Base-by-base conservation (phyloP, 1,284 basidiomycete genomes). In the Megacollybia platyphylla region DNA sequence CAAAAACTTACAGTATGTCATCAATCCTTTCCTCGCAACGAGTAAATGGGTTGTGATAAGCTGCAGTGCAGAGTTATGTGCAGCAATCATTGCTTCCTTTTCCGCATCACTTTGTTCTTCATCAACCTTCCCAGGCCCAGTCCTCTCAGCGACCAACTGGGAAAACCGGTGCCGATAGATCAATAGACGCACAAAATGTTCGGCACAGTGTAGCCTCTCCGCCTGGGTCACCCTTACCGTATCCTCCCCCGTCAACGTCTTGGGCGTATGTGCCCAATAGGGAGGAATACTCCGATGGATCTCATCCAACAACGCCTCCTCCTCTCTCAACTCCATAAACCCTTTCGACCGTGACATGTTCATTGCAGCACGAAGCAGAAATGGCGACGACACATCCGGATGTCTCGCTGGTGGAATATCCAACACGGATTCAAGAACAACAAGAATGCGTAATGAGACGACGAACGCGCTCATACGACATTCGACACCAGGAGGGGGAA, bases 151-250 rank as follows among this genome's bases (percentile, higher is more conserved):
- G 26, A 83, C 73, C 41, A 76, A 60, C 54, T 80, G 79, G 29
- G 79, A 79, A 56, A 86, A 81, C 44, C 83, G 69, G 57, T 86
- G 79, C 27, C 85, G 70, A 53, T 84, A 75, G 27, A 88, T 82
- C 50, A 88, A 60, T 73, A 92, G 76, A 48, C 87, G 68, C 46
- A 87, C 82, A 52, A 84, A 85, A 53, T 89, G 85, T 57, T 89
- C 86, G 17, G 84, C 73, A 51, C 87, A 91, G 53, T 89, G 79
- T 42, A 92, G 58, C 45, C 88, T 70, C 52, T 87, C 85, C 0
- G 87, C 81, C 61, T 92, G 89, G 1, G 88, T 92, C 45, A 92
- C 70, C 11, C 88, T 72, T 45, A 92, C 81, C 4, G 87, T 87
- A 61, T 93, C 88, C 15, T 83, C 79, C 53, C 80, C 84, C n/a